Evolutionary conservation across 2,329 filamentous ascomycete genomes (phyloP).

Genomic region (Rhinocladiella mackenziei): DNA sequence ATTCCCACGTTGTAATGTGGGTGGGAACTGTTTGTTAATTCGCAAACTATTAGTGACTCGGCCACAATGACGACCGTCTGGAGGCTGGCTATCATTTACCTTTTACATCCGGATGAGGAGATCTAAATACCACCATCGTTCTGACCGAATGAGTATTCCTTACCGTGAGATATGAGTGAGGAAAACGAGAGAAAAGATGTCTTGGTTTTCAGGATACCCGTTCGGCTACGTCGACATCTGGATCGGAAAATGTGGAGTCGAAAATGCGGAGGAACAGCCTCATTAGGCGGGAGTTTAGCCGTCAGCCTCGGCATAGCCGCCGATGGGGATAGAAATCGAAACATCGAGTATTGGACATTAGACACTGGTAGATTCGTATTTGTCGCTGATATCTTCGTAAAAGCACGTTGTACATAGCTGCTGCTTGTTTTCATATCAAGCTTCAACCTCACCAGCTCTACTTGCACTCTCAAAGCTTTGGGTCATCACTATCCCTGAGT

Average conservation of each 20-base stretch:
- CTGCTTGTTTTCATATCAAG: no score
- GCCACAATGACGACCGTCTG: not conserved
- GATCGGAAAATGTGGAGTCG: not conserved
- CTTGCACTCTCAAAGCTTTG: conserved; percentile 6
- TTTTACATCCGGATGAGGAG: conserved; percentile 25
- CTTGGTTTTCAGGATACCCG: not conserved
- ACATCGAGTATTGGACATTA: no score
- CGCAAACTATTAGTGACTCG: conserved; percentile 2
- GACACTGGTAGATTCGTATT: no score
- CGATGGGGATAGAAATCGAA: no score
- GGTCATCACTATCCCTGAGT: conserved; percentile 9
- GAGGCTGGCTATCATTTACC: conserved; percentile 13
- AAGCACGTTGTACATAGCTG: no score
- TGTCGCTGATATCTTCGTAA: no score
- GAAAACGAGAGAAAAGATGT: not conserved
- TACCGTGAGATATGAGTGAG: no score
- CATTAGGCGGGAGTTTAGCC: not conserved
- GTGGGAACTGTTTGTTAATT: conserved; percentile 44
- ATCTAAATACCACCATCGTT: conserved; percentile 27
- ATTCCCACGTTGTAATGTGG: conserved; percentile 57
- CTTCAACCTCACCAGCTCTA: conserved; percentile 16
- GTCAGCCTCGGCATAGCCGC: no score
- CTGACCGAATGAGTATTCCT: not conserved
- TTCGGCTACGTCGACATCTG: conserved; percentile 1
- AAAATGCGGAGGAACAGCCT: not conserved